Evolutionary conservation across 345 rosid genomes (phyloP).

Genomic region (Eucalyptus marginata): DNA sequence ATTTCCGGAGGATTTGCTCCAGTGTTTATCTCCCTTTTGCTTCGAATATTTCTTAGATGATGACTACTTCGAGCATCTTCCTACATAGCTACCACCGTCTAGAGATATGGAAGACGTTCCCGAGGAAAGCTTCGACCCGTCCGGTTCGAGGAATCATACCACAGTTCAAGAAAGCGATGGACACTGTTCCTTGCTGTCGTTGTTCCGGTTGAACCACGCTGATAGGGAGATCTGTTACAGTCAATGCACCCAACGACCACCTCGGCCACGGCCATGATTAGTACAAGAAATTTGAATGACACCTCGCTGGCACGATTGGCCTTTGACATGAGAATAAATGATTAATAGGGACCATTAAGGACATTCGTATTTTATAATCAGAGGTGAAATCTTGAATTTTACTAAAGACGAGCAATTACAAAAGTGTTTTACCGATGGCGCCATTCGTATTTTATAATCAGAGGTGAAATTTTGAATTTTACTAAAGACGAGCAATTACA

Average conservation of each 20-base stretch:
- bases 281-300: not conserved
- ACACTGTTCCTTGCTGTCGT: not conserved
- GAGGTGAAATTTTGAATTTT: not conserved
- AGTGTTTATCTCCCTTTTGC: not conserved
- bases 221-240: not conserved
- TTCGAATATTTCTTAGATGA: no score
- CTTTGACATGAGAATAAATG: not conserved
- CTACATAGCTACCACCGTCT: not conserved
- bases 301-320: no score
- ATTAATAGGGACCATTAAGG: not conserved
- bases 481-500: not conserved
- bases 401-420: not conserved
- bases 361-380: slow-evolving; percentile 1
- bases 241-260: not conserved
- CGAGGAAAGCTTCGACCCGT: not conserved
- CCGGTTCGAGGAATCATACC: not conserved
- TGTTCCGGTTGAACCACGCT: not conserved
- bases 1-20: not conserved
- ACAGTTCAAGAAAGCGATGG: not conserved
- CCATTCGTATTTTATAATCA: slow-evolving; percentile 1
- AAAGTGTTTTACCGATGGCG: fast-evolving
- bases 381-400: not conserved
- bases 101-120: not conserved
- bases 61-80: no score
- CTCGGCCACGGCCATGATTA: not conserved